Evolutionary conservation across 2,329 filamentous ascomycete species (phyloP).

Genomic region (Paracamarosporium sp.): DNA sequence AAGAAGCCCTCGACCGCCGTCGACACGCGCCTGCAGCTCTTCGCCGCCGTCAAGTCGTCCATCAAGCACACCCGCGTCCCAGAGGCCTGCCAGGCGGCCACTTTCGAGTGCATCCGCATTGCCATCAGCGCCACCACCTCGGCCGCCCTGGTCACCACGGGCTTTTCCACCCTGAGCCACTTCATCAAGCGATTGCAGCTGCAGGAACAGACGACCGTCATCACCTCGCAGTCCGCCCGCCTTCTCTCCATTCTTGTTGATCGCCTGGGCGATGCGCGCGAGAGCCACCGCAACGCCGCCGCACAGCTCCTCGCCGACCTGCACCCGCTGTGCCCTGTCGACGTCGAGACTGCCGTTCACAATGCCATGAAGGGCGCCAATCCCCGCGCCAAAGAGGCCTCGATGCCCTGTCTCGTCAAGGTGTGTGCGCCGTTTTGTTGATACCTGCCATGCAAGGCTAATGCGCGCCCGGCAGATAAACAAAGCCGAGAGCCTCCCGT

Average conservation of each 20-base stretch:
- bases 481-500: slow-evolving; percentile 77
- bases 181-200: slow-evolving; percentile 84
- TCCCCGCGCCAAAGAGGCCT: slow-evolving; percentile 80
- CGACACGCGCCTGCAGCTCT: slow-evolving; percentile 73
- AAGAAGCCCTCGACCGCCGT: slow-evolving; percentile 70
- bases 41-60: slow-evolving; percentile 80
- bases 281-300: slow-evolving; percentile 79
- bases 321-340: slow-evolving; percentile 70
- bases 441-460: slow-evolving; percentile 10
- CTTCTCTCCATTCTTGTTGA: slow-evolving; percentile 81
- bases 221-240: slow-evolving; percentile 71
- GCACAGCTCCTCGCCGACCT: slow-evolving; percentile 79
- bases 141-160: slow-evolving; percentile 75
- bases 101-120: slow-evolving; percentile 82
- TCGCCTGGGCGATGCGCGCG: slow-evolving; percentile 85
- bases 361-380: slow-evolving; percentile 81
- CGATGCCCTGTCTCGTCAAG: slow-evolving; percentile 84
- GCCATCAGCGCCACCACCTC: slow-evolving; percentile 80
- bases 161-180: slow-evolving; percentile 87
- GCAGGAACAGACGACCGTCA: slow-evolving; percentile 78
- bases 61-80: slow-evolving; percentile 95
- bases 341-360: slow-evolving; percentile 82
- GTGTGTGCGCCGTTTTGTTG: slow-evolving; percentile 49
- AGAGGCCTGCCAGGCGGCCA: slow-evolving; percentile 70
- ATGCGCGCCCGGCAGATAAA: slow-evolving; percentile 68